Evolutionary conservation across 2,329 filamentous ascomycete genomes (phyloP).

Genomic region (Furcasterigmium furcatum): DNA sequence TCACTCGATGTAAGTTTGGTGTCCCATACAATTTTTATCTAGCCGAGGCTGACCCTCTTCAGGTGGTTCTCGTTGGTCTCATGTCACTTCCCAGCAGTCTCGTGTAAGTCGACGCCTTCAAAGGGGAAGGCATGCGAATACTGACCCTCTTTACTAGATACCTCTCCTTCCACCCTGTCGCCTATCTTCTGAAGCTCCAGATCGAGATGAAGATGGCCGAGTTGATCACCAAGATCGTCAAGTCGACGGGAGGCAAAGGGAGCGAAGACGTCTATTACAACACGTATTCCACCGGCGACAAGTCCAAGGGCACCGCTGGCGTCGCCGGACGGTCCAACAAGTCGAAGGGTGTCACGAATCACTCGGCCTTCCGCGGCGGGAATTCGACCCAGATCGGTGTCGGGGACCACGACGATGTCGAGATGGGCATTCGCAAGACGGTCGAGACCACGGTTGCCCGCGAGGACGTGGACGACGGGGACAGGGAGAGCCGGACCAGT

Average conservation of each 20-base stretch:
- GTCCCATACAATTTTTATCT: neutral
- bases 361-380: no score
- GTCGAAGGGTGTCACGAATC: no score
- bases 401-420: no score
- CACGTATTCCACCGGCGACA: neutral
- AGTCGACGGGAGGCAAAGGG: neutral
- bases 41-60: neutral
- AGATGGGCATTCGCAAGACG: no score
- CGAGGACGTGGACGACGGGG: no score
- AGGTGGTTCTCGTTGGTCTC: constrained; percentile 1
- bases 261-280: neutral
- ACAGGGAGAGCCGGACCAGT: no score
- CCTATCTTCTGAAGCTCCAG: constrained; percentile 49
- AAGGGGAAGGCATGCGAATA: no score
- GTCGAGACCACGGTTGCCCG: no score
- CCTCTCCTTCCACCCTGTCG: constrained; percentile 48
- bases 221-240: constrained; percentile 39
- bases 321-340: no score
- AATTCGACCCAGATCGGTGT: no score
- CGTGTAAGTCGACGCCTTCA: constrained; percentile 14
- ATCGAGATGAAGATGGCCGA: constrained; percentile 53
- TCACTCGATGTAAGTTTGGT: constrained; percentile 18
- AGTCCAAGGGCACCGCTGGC: no score
- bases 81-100: constrained; percentile 1
- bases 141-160: no score